Base-by-base conservation (phyloP, 371 early-diverging fungal genomes). In the Rhizopus microsporus region DNA sequence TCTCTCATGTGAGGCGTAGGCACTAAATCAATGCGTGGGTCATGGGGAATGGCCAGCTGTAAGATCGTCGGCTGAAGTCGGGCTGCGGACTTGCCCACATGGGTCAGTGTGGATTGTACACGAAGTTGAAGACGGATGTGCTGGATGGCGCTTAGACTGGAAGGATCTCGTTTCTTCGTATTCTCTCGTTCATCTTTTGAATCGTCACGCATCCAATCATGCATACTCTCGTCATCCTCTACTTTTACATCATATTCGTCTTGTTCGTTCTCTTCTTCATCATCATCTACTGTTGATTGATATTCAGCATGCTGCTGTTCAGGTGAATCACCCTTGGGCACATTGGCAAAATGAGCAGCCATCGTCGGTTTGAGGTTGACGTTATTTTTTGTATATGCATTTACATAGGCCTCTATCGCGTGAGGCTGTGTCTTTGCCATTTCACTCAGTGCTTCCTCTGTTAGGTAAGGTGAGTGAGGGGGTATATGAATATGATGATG, bases 1-100 rank as follows among this genome's bases (percentile, higher is more conserved):
- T 83, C 85, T 35, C 83, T 68, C 67, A 82, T 78, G 51, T 78
- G 80, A 4, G 81, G 78, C 33, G 81, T 76, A 5, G 85, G 83
- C 8, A 85, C 72, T 45, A 83, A 51, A 37, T 85, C 85, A 44
- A 85, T 85, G 3, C 83, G 75, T 15, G 85, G 70, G 42, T 85
- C 83, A 47, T 85, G 85, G 1, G 83, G 81, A 52, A 83, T 72
- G 1, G 81, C 74, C 7, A 76, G 63, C 37, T 80, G 73, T 4
- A 77, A 55, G 7, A 72, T 56, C 2, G 76, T 76, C 2, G 80
- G 75, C 23, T 71, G 69, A 8, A 77, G 52, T 13, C 77, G 57
- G 0, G 45, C 62, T 12, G 60, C 51, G 1, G 71, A 63, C 32
- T 66, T 40, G 5, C 68, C 73, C 2, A 67, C 46, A 4, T 54